Base-by-base conservation (phyloP, 345 rosid species). In the Eutrema japonicum region DNA sequence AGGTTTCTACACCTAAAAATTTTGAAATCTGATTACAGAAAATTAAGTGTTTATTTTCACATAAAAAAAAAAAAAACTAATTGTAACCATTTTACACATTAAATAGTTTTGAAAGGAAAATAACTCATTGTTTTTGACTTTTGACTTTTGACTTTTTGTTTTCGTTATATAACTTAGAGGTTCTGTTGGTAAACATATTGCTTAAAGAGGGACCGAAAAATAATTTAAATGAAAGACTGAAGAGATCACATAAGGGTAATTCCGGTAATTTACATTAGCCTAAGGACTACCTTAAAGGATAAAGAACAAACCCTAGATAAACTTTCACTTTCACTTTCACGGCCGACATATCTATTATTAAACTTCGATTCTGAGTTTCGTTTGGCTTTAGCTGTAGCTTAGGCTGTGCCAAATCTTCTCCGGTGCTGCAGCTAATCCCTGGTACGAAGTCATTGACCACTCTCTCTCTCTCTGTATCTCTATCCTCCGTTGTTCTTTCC, bases 391-490 rank as follows among this genome's bases (percentile, higher is more conserved):
- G 64, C 48, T 36, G 13, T 26, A n/a, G 11, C 45, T 4, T 49
- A 30, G 52, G 65, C 29, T 22, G 29, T 48, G 12, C 45, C 53
- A 38, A 53, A 29, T 40, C 73, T 42, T 51, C 56, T 63, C 55
- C 72, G 66, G 47, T 40, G 76, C 71, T 57, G 37, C 7, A 10
- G 12, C 75, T 38, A 0, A 27, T 64, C 40, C 8, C 55, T 47
- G 83, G 86, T 83, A 78, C 78, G 78, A 26, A 48, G 5, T 65
- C 72, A 7, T 49, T 45, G 18, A 35, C 54, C 32, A 56, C 36
- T 54, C 22, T 67, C 9, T 40, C 26, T 45, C 58, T 48, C 6
- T 43, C 14, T 27, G 12, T 46, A 38, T n/a, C 30, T 33, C 14
- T 6, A 30, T 11, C 18, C 10, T 18, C 66, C 43, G 3, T 38